Evolutionary conservation across 805 yeast species (phyloP), one percentile per base, ranked within the genome.

Genomic region (Gaillardinia entomophila): DNA sequence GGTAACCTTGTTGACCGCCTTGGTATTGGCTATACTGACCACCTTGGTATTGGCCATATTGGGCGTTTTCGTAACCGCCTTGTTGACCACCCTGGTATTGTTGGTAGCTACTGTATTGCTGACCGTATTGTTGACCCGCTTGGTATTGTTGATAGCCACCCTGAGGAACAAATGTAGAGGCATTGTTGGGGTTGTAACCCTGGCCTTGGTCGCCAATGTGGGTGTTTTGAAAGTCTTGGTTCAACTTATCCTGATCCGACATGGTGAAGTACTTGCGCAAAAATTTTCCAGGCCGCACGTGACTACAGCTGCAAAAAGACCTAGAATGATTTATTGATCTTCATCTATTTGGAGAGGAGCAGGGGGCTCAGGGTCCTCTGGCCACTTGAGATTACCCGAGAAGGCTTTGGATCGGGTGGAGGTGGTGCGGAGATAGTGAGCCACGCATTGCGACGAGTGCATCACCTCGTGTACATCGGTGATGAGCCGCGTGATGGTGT

Each of bases 141-240:
- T 36, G 41, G 44, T 36, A 41, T 27, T 43, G 49, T 22, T 36
- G 32, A 42, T 42, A 49, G 26, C 46, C 45, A 44, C 57, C 51
- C 33, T 60, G 67, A 24, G 78, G 77, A 34, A 71, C 73, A 54
- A 75, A 74, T 11, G 73, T 31, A 40, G 66, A 66, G 8, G 72
- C 71, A 24, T 62, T 63, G 40, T 61, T 66, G 19, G 82, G 77
- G 45, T 77, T 73, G 57, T 49, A 75, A 38, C 35, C 35, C 26
- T 39, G 44, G 22, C 40, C 47, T 12, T 25, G 22, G 22, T 45
- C 55, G 19, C 53, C 57, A 41, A 73, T 37, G 36, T 64, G 59
- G 37, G 68, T 44, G 41, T 70, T 62, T 41, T 62, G 68, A 46
- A 73, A 48, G 42, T 65, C 68, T 40, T 62, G 59, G 29, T 65